Percentiles rank a stretch among this genome's conserved stretches.
Conservation (phyloP, 2,329 filamentous ascomycete species). For the Aspergillus alliaceus region DNA sequence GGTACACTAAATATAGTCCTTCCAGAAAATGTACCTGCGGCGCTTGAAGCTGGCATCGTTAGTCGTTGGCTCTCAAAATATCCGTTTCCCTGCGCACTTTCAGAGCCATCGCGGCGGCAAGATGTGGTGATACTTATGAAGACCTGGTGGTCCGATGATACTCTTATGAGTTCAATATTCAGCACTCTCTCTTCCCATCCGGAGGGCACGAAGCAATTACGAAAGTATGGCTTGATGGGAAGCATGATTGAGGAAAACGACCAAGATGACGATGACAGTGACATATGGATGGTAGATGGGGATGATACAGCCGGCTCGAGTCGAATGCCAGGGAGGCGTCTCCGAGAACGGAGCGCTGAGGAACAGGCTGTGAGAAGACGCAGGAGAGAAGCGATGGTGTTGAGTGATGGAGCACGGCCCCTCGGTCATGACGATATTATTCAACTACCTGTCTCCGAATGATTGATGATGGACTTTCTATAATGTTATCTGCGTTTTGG, state of each 20-base stretch:
- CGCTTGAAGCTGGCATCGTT: slow-evolving; percentile 64
- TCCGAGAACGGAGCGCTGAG: slow-evolving; percentile 34
- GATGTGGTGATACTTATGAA: slow-evolving; percentile 44
- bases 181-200: slow-evolving; percentile 37
- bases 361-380: slow-evolving; percentile 73
- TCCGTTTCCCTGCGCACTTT: slow-evolving; percentile 61
- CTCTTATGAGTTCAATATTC: slow-evolving; percentile 46
- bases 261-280: slow-evolving; percentile 53
- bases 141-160: slow-evolving; percentile 43
- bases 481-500: background rate
- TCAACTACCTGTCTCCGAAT: slow-evolving; percentile 51
- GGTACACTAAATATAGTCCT: slow-evolving; percentile 62
- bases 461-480: slow-evolving; percentile 20
- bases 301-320: slow-evolving; percentile 50
- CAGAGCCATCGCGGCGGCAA: slow-evolving; percentile 48
- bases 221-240: slow-evolving; percentile 44
- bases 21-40: slow-evolving; percentile 57
- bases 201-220: slow-evolving; percentile 42
- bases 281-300: slow-evolving; percentile 55
- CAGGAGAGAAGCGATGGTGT: slow-evolving; percentile 83
- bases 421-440: slow-evolving; percentile 77
- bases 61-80: slow-evolving; percentile 74
- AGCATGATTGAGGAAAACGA: slow-evolving; percentile 51
- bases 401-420: slow-evolving; percentile 80
- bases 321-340: slow-evolving; percentile 31